Percentiles rank a stretch among this genome's conserved stretches.
These are phyloP conservation scores for Aspergillus fumigatus DNA, from an alignment of 2,329 filamentous ascomycete genomes.

Conservation along the genomic window DNA sequence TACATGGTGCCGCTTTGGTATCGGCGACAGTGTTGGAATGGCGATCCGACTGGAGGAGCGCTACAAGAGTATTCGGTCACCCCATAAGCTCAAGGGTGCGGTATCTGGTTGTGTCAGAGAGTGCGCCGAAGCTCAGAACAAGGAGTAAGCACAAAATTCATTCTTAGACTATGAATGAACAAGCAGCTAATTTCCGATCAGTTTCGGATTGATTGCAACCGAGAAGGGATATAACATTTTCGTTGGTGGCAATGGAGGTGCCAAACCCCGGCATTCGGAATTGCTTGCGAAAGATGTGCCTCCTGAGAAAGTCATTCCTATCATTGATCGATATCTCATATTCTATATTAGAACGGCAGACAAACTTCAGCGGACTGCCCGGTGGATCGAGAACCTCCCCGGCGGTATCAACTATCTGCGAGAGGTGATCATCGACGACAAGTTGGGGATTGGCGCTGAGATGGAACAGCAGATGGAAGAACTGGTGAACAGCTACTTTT, in stretches of 20 bases:
- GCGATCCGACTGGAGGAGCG: constrained; percentile 81
- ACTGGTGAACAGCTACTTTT: constrained; percentile 78
- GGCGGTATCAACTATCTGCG: constrained; percentile 79
- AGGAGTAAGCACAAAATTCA: constrained; percentile 58
- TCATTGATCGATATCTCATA: constrained; percentile 83
- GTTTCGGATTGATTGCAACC: constrained; percentile 84
- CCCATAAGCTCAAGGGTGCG: constrained; percentile 88
- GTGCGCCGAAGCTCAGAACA: constrained; percentile 87
- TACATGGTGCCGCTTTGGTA: constrained; percentile 85
- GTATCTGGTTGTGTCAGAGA: constrained; percentile 90
- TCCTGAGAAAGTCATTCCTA: constrained; percentile 73
- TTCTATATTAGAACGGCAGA: constrained; percentile 94
- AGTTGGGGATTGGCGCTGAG: constrained; percentile 76
- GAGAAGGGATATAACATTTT: constrained; percentile 94
- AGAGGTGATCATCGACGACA: constrained; percentile 79
- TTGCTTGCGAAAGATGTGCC: constrained; percentile 82
- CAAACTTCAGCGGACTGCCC: constrained; percentile 80
- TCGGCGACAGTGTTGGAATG: constrained; percentile 88
- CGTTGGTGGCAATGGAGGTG: constrained; percentile 83
- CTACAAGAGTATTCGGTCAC: constrained; percentile 84
- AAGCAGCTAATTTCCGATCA: constrained; percentile 27
- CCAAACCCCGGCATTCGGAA: constrained; percentile 76
- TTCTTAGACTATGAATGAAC: background rate
- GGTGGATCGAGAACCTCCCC: constrained; percentile 80
- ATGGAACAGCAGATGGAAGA: constrained; percentile 86